Evolutionary conservation across 1,284 basidiomycete genomes (phyloP), one percentile per base, ranked within the genome.

Genomic region (Rhodotorula sp.): DNA sequence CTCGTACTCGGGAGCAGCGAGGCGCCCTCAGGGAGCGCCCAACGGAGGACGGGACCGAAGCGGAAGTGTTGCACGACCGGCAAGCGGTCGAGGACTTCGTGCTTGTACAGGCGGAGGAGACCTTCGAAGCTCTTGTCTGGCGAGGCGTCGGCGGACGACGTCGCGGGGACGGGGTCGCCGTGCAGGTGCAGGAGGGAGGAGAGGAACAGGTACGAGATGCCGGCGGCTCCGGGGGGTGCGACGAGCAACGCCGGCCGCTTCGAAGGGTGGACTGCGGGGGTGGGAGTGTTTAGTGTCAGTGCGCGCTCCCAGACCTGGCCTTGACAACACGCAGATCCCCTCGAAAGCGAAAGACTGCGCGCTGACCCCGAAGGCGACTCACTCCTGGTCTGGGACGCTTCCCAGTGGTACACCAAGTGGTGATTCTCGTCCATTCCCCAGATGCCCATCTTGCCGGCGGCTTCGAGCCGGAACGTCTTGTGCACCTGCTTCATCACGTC

Each of bases 361-460:
- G n/a, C n/a, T n/a, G n/a, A n/a, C n/a, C n/a, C n/a, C n/a, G n/a
- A 34, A 57, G 23, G 15, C 26, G 46, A 77, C 79, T 52, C 61
- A 80, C 82, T 78, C 0, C 91, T 85, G 18, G 98, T 85, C 82
- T 98, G 92, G 2, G 89, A 92, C 73, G 93, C 92, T 5, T 95
- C 95, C 79, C 96, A 91, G 20, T 96, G 86, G 80, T 97, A 98
- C 7, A 73, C 70, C 23, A 78, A 60, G 57, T 74, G 97, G 62
- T 87, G 88, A 73, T 91, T 96, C 80, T 99, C 97, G 80, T 99
- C 94, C 54, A 99, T 83, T 0, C 96, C 96, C 96, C 96, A 99
- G 0, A 97, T 96, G 10, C 96, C 96, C 79, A 98, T 96, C 75
- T 91, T 94, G 4, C 97, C 96, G 0, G 96, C 96, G 3, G 96